These are phyloP conservation scores for Ophiocordyceps camponoti-floridani DNA, from an alignment of 2,329 filamentous ascomycete species.

Conservation along the genomic window DNA sequence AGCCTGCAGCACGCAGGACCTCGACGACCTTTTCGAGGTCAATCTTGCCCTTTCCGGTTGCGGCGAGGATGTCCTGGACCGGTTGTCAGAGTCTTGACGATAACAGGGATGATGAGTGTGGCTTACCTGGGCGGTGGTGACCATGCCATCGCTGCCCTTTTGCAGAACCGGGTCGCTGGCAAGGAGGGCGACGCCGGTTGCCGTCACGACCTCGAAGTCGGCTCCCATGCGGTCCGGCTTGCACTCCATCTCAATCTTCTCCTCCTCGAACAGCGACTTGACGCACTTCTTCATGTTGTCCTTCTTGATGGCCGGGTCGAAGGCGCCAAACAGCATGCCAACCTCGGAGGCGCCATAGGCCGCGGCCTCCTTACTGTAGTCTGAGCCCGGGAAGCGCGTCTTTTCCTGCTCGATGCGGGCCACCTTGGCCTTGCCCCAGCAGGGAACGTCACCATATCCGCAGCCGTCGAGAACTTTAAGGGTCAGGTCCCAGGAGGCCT, in stretches of 20 bases:
- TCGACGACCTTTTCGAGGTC: background rate
- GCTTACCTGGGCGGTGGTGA: background rate
- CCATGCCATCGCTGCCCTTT: background rate
- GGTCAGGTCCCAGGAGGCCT: background rate
- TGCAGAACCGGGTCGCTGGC: background rate
- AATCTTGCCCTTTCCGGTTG: background rate
- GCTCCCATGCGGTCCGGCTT: background rate
- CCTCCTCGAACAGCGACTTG: background rate
- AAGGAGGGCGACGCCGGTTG: background rate
- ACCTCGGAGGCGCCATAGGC: background rate
- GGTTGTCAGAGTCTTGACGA: background rate
- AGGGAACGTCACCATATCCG: background rate
- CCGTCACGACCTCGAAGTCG: background rate
- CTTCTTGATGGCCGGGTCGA: background rate
- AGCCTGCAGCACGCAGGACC: background rate
- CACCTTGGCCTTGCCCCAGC: background rate
- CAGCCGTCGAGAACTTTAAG: background rate
- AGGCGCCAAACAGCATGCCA: background rate
- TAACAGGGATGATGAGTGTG: background rate
- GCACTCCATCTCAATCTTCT: background rate
- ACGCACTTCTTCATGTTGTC: background rate
- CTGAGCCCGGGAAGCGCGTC: background rate
- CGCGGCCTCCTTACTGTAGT: background rate
- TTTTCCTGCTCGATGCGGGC: background rate
- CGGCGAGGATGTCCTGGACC: background rate